Evolutionary conservation across 2,329 filamentous ascomycete genomes (phyloP), one percentile per base, ranked within the genome.

Genomic region (Diaporthe amygdali): DNA sequence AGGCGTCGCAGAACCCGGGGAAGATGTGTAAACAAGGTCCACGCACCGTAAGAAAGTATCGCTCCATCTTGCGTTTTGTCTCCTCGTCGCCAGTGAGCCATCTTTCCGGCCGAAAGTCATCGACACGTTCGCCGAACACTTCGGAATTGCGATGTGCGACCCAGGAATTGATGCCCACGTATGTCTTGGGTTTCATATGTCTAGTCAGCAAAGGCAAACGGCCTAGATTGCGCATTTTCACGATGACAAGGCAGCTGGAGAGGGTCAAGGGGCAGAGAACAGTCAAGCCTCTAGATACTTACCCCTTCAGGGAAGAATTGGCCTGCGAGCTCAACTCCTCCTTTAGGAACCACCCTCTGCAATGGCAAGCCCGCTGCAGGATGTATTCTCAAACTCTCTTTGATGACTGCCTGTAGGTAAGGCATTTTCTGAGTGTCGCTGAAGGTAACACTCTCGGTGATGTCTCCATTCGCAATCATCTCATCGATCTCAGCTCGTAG

Each of bases 321-420:
- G 4, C 76, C 77, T 7, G 70, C 72, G 51, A 81, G 74, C 15
- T 74, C 77, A 6, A 76, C 74, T 2, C 83, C 83, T 9, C 78
- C 79, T n/a, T 74, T 61, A 1, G 85, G 84, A 1, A 86, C 84
- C 1, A 82, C 75, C 1, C 87, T 82, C 61, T 84, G 81, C 0
- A 88, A 75, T 1, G 82, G 77, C 51, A 85, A 78, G 1, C 82
- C 82, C 2, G 84, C 77, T 0, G 81, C 80, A 7, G 85, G 83
- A 71, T 87, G 84, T 2, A 87, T 71, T 5, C 87, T 80, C 74
- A 87, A 79, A 1, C 81, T 79, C 74, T 88, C 86, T 37, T 82
- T 83, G 30, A 88, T 79, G 17, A 86, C 82, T 1, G 86, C 85
- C 69, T 85, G 80, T 2, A 89, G 79, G 71, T 87, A 88, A 0